phyloP scores from a whole-genome alignment of 257 asterid genomes.

The Haberlea rhodopensis region DNA sequence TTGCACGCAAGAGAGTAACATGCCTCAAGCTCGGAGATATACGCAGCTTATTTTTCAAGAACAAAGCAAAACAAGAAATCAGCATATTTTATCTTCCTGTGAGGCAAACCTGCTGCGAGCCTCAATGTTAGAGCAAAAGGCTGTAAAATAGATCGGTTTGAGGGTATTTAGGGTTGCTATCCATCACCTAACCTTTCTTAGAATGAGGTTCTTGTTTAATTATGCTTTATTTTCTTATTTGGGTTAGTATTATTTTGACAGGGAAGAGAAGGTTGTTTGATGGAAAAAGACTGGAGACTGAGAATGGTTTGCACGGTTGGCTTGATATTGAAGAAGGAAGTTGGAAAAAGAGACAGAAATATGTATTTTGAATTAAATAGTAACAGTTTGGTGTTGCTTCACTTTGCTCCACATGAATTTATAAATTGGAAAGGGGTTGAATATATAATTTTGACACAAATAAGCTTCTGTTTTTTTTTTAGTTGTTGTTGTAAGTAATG shows the following conservation, averaged over 20 bases:
- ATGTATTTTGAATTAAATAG: slow-evolving; percentile 10
- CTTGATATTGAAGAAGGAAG: slow-evolving; percentile 48
- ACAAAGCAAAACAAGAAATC: neutral
- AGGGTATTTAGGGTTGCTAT: slow-evolving; percentile 51
- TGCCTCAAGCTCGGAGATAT: slow-evolving; percentile 86
- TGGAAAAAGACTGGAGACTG: slow-evolving; percentile 65
- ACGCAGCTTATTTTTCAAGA: slow-evolving; percentile 59
- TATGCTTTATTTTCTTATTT: slow-evolving; percentile 10
- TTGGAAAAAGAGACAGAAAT: slow-evolving; percentile 27
- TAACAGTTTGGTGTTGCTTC: slow-evolving; percentile 55
- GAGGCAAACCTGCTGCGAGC: neutral
- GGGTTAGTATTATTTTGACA: slow-evolving; percentile 24
- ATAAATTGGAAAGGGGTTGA: too few relatives aligned
- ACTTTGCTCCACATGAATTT: slow-evolving; percentile 46
- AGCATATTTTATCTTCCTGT: neutral
- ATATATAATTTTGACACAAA: too few relatives aligned
- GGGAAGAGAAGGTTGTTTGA: slow-evolving; percentile 49
- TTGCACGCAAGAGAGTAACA: slow-evolving; percentile 63
- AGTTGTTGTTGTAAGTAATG: too few relatives aligned
- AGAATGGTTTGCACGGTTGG: slow-evolving; percentile 31
- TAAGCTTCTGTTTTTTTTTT: too few relatives aligned
- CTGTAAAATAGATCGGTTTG: slow-evolving; percentile 40
- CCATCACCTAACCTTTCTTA: slow-evolving; percentile 87
- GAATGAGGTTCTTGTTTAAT: slow-evolving; percentile 24
- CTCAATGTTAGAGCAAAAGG: slow-evolving; percentile 26